Conservation (phyloP, 768 basidiomycete genomes). For the Pleurotus ostreatus region DNA sequence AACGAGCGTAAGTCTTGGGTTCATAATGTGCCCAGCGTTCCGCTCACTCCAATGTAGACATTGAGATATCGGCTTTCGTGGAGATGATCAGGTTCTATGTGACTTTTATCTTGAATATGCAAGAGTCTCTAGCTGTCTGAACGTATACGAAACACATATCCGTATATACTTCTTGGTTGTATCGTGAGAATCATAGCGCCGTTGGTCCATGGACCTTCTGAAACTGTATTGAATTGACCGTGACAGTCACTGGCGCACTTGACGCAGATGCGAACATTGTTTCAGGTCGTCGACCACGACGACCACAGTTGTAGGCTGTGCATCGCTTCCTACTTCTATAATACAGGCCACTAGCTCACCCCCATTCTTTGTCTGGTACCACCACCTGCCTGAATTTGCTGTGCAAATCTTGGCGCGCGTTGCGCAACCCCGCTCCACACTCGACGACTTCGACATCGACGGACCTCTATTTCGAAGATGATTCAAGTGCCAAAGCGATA, state of each 20-base stretch:
- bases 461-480: background rate
- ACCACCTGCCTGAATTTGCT: background rate
- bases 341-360: background rate
- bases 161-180: background rate
- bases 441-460: background rate
- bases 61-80: constrained; percentile 46
- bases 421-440: too few species aligned
- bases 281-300: constrained; percentile 1
- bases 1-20: constrained; percentile 70
- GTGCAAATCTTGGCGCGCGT: background rate
- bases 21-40: background rate
- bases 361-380: constrained; percentile 4
- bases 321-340: background rate
- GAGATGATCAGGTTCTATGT: constrained; percentile 67
- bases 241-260: background rate
- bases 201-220: background rate
- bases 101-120: constrained; percentile 61
- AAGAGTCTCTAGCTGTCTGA: constrained; percentile 39
- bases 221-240: background rate
- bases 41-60: constrained; percentile 29
- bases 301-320: constrained; percentile 7
- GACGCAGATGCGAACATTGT: background rate
- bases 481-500: constrained; percentile 7
- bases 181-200: background rate
- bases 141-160: background rate